Conservation (phyloP, 805 yeast genomes). For the Blastobotrys muscicola region DNA sequence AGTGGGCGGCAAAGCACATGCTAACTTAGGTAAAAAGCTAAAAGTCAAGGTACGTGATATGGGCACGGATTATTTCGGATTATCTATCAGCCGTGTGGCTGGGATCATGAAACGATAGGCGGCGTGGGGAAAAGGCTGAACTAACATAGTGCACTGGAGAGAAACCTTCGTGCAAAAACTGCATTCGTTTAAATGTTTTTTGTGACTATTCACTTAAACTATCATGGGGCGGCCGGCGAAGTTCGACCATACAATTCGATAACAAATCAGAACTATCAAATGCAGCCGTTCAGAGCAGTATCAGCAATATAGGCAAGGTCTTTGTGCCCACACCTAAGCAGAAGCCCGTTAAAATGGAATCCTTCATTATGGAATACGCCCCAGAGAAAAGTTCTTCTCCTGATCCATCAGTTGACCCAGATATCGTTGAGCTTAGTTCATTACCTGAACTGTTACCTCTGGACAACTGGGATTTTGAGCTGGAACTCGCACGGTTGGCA, state of each 20-base stretch:
- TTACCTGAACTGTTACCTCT: background rate
- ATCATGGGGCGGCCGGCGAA: conserved; percentile 65
- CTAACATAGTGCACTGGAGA: conserved; percentile 53
- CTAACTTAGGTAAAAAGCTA: conserved; percentile 15
- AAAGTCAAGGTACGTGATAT: conserved; percentile 13
- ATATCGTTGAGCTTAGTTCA: background rate
- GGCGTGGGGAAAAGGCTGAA: background rate
- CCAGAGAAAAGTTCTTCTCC: background rate
- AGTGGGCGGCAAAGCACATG: background rate
- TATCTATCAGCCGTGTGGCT: background rate
- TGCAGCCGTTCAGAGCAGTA: conserved; percentile 8
- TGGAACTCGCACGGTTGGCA: background rate
- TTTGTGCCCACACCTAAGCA: conserved; percentile 16
- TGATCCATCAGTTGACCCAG: background rate
- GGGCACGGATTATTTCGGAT: background rate
- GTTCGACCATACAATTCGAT: conserved; percentile 36
- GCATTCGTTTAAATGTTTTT: conserved; percentile 34
- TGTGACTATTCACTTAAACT: conserved; percentile 60
- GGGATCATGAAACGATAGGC: background rate
- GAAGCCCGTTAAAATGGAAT: conserved; percentile 9
- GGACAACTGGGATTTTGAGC: background rate
- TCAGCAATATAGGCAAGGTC: conserved; percentile 4
- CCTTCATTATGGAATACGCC: conserved; percentile 9
- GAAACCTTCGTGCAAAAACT: conserved; percentile 53
- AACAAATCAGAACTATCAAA: conserved; percentile 9